phyloP scores from a whole-genome alignment of 2,329 filamentous ascomycete genomes.

The Proliferodiscus dingleyae region DNA sequence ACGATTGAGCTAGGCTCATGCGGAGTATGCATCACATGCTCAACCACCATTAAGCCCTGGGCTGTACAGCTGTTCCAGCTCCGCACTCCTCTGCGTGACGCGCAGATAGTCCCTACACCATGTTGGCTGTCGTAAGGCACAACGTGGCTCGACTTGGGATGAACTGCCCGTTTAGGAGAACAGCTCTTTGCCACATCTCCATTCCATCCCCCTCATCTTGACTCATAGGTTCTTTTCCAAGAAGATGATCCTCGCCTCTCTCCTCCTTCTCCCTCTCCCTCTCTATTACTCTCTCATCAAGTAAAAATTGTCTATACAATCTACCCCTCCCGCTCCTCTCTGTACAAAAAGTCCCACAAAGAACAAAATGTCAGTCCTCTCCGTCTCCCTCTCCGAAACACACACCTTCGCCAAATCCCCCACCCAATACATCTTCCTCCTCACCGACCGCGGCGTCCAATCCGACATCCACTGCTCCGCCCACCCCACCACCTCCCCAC shows the following conservation, averaged over 20 bases:
- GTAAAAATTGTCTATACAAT: no score
- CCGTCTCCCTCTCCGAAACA: constrained; percentile 2
- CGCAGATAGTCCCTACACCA: not conserved
- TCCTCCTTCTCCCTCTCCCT: not conserved
- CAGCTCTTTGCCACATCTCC: no score
- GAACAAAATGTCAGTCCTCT: constrained; percentile 1
- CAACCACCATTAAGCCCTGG: not conserved
- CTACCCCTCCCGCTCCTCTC: no score
- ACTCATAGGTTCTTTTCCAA: not conserved
- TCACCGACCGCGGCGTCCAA: constrained; percentile 1
- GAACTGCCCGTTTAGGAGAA: not conserved
- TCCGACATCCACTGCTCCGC: constrained; percentile 1
- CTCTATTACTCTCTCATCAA: no score
- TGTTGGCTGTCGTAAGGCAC: not conserved
- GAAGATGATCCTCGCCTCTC: not conserved
- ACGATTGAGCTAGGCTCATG: not conserved
- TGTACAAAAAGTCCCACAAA: no score
- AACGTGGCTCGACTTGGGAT: not conserved
- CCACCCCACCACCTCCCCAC: not conserved
- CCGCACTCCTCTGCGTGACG: not conserved
- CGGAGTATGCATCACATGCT: not conserved
- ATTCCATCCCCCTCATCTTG: not conserved
- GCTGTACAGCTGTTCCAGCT: not conserved
- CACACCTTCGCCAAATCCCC: constrained; percentile 1
- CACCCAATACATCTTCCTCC: constrained; percentile 4